A percentile compares a stretch with the other conserved stretches of the same genome.
phyloP scores from a whole-genome alignment of 192 early-diverging fungal genomes.

The Spizellomyces sp. region DNA sequence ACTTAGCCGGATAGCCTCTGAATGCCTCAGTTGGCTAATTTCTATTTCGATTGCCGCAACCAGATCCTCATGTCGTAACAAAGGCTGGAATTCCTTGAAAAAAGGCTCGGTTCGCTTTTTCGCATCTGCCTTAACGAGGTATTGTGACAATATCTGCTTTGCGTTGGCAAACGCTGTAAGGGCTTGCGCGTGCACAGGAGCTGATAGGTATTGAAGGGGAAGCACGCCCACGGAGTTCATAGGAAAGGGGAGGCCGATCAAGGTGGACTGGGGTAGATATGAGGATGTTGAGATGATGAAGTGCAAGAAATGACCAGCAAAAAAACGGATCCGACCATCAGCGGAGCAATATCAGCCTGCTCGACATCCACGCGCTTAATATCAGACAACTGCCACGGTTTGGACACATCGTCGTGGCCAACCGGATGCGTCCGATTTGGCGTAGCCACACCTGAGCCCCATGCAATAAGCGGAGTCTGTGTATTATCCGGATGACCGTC shows the following conservation, averaged over 20 bases:
- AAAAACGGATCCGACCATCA: slow-evolving; percentile 71
- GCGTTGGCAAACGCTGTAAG: slow-evolving; percentile 79
- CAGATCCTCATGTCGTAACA: slow-evolving; percentile 38
- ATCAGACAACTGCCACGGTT: slow-evolving; percentile 66
- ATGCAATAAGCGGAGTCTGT: slow-evolving; percentile 88
- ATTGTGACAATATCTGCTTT: slow-evolving; percentile 82
- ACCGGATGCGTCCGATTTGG: slow-evolving; percentile 55
- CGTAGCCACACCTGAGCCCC: slow-evolving; percentile 87
- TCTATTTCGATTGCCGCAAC: slow-evolving; percentile 50
- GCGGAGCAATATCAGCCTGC: slow-evolving; percentile 94
- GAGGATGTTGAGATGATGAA: neutral
- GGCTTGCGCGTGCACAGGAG: slow-evolving; percentile 73
- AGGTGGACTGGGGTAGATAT: slow-evolving; percentile 59
- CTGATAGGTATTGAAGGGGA: slow-evolving; percentile 78
- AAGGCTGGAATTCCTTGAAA: slow-evolving; percentile 74
- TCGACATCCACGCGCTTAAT: slow-evolving; percentile 79
- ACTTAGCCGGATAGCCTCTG: slow-evolving; percentile 71
- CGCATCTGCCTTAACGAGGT: slow-evolving; percentile 76
- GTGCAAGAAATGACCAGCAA: neutral
- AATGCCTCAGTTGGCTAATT: slow-evolving; percentile 64
- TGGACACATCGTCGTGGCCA: slow-evolving; percentile 80
- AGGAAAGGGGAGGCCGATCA: slow-evolving; percentile 85
- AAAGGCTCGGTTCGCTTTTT: slow-evolving; percentile 78
- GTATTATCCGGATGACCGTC: slow-evolving; percentile 97
- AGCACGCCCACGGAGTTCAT: slow-evolving; percentile 93